Evolutionary conservation across 805 yeast genomes (phyloP).

Genomic region (Zygotorulaspora sp.): DNA sequence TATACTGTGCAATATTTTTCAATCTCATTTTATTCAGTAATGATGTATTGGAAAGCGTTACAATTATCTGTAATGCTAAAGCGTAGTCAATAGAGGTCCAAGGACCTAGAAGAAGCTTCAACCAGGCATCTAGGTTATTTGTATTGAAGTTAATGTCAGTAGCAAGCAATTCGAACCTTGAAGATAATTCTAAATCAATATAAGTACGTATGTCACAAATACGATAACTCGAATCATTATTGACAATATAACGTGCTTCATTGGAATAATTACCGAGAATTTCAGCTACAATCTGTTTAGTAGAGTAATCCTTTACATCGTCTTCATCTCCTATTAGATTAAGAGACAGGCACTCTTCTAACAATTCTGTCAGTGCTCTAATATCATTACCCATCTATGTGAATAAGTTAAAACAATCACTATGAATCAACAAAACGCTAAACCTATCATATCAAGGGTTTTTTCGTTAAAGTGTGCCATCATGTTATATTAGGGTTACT

Average conservation of each 20-base stretch:
- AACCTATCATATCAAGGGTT: too few species aligned
- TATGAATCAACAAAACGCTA: too few species aligned
- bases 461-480: too few species aligned
- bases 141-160: slow-evolving; percentile 20
- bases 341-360: slow-evolving; percentile 5
- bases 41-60: slow-evolving; percentile 23
- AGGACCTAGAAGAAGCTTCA: slow-evolving; percentile 6
- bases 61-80: slow-evolving; percentile 21
- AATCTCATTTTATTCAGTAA: slow-evolving; percentile 25
- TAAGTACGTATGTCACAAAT: slow-evolving; percentile 18
- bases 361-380: slow-evolving; percentile 6
- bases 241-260: not conserved
- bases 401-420: too few species aligned
- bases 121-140: slow-evolving; percentile 15
- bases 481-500: too few species aligned
- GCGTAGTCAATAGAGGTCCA: slow-evolving; percentile 12
- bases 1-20: slow-evolving; percentile 9
- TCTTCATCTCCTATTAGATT: slow-evolving; percentile 6
- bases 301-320: slow-evolving; percentile 3
- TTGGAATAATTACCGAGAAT: slow-evolving; percentile 7
- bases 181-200: slow-evolving; percentile 19
- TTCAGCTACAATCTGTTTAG: slow-evolving; percentile 7
- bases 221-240: slow-evolving; percentile 1
- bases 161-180: slow-evolving; percentile 16
- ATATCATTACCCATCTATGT: slow-evolving; percentile 11